Base-by-base conservation (phyloP, 2,329 filamentous ascomycete species). In the Delphinella strobiligena region DNA sequence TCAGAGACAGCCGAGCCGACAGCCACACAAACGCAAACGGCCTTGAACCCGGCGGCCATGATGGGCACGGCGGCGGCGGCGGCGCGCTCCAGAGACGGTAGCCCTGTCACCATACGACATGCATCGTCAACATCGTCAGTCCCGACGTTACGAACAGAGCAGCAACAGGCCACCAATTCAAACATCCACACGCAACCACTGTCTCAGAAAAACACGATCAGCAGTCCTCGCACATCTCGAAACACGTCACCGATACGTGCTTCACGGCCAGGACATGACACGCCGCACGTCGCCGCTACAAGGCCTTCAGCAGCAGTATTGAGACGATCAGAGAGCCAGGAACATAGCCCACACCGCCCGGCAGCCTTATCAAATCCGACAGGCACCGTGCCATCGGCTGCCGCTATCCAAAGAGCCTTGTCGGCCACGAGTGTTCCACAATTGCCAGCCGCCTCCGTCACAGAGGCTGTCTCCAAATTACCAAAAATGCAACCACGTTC, bases 361-460 rank as follows among this genome's bases (percentile, higher is more conserved):
- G 47, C 61, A 41, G 54, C 51, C 38, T 45, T 61, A 22, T 46
- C 59, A 8, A 53, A 46, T 34, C 46, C 55, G 16, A 53, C 54
- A 36, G 58, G 57, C 42, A 71, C 65, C 41, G 66, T 72, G 40
- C 71, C 77, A 27, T 76, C 77, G 37, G 71, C 78, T 18, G 70
- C 76, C 17, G 67, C 78, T 15, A 67, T 78, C 42, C 73, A 81
- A 58, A 74, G 78, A 55, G 74, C 77, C 43, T 66, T 89, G 36
- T 82, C 82, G 12, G 72, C 81, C 29, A 66, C 78, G 27, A 78
- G 68, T 47, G 80, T 77, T 36, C 80, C 84, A 5, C 71, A 74
- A 37, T 65, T 89, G 27, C 73, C 74, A 33, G 61, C 68, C 36
- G 71, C 48, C 24, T 59, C 69, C 5, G 59, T 68, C 31, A 67